Conservation (phyloP, 352 stramenopile genomes). For the Phytophthora syringae region DNA sequence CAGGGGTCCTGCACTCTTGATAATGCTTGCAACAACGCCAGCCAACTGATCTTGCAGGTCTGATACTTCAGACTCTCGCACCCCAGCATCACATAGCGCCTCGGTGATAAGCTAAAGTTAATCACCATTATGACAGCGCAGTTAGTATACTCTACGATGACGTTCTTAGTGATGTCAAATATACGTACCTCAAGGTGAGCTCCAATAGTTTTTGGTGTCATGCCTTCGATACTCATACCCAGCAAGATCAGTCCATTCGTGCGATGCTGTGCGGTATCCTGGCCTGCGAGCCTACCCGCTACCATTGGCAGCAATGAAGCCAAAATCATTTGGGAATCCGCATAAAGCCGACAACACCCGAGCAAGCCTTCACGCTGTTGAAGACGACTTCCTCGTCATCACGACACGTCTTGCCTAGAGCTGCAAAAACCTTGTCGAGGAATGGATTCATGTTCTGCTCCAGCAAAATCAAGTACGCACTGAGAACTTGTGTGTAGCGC, state of each 20-base stretch:
- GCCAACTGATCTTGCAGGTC: conserved; percentile 79
- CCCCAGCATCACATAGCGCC: conserved; percentile 66
- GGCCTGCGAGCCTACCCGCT: conserved; percentile 63
- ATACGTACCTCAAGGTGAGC: conserved; percentile 64
- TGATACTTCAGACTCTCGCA: conserved; percentile 73
- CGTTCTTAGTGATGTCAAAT: background rate
- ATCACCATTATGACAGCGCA: background rate
- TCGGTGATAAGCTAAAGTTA: conserved; percentile 66
- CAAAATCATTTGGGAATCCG: conserved; percentile 77
- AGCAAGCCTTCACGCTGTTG: conserved; percentile 70
- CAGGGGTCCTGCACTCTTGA: conserved; percentile 56
- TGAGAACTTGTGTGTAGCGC: conserved; percentile 74
- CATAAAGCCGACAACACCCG: conserved; percentile 66
- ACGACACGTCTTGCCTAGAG: conserved; percentile 73
- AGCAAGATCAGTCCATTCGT: conserved; percentile 82
- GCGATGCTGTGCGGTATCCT: conserved; percentile 81
- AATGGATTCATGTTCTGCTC: conserved; percentile 74
- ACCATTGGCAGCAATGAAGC: conserved; percentile 78
- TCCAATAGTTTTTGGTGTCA: conserved; percentile 63
- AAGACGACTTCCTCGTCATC: conserved; percentile 76
- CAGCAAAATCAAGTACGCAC: conserved; percentile 69
- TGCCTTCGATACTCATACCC: conserved; percentile 84
- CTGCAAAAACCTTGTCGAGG: conserved; percentile 77
- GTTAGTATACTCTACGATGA: background rate
- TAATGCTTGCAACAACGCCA: conserved; percentile 62